A percentile compares a stretch with the other conserved stretches of the same genome.
phyloP scores from a whole-genome alignment of 805 yeast species.

The Priceomyces fermenticarens region DNA sequence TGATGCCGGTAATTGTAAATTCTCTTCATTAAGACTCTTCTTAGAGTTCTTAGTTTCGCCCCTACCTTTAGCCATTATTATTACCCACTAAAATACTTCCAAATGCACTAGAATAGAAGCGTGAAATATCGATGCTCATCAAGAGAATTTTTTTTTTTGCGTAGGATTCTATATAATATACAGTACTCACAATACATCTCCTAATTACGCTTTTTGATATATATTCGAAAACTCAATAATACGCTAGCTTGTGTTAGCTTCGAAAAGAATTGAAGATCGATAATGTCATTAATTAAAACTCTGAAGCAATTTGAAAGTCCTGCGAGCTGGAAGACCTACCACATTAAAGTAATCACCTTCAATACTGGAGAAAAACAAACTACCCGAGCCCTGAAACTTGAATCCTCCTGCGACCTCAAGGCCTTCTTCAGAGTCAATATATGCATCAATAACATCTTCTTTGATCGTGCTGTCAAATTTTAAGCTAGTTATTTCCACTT shows the following conservation, averaged over 20 bases:
- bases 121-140: slow-evolving; percentile 1
- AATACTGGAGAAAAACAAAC: slow-evolving; percentile 57
- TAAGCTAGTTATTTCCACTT: slow-evolving; percentile 37
- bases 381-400: slow-evolving; percentile 73
- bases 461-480: slow-evolving; percentile 45
- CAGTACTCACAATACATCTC: background rate
- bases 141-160: slow-evolving; percentile 1
- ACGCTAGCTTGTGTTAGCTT: too few relatives aligned
- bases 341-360: slow-evolving; percentile 84
- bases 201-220: too few relatives aligned
- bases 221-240: too few relatives aligned
- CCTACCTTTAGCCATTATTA: background rate
- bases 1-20: slow-evolving; percentile 9
- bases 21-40: slow-evolving; percentile 16
- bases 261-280: too few relatives aligned
- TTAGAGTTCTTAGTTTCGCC: background rate
- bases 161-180: background rate
- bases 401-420: slow-evolving; percentile 89
- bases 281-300: background rate
- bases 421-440: slow-evolving; percentile 74
- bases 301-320: slow-evolving; percentile 42
- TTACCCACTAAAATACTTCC: background rate
- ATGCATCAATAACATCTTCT: slow-evolving; percentile 55
- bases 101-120: background rate
- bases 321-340: slow-evolving; percentile 78